Base-by-base conservation (phyloP, 345 rosid species). In the Sisymbrium altissimum region DNA sequence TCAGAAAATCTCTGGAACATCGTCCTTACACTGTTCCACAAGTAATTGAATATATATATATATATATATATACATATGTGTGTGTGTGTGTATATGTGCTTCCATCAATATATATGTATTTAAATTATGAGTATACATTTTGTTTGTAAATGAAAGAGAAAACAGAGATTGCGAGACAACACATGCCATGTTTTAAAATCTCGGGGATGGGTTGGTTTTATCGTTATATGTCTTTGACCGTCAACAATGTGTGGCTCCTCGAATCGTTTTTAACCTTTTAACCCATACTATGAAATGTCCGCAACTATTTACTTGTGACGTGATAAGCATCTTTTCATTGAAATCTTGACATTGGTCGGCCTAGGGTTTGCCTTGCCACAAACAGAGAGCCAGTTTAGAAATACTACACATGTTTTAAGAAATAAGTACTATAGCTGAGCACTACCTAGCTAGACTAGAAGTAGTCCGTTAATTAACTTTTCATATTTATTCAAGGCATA, bases 181-280 rank as follows among this genome's bases (percentile, higher is more conserved):
- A 84, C 85, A 83, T 85, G 89, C 59, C 70, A 44, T 83, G 83
- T 78, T 66, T 77, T 58, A 64, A 77, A 66, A 57, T 71, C 68
- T 58, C 33, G 49, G 68, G 80, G 49, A 71, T 71, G 80, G 77
- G 80, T 77, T 71, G 72, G 76, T 77, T 71, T 77, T 65, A 71
- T 71, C 77, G 77, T 65, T 66, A 65, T 77, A 71, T 71, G 77
- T 71, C 71, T 77, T 77, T 77, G 76, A 77, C 80, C 76, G 73
- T 77, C 80, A 77, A 77, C 80, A 71, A 71, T 71, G 76, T 71
- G 45, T 46, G 72, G 72, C 80, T 71, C 72, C 25, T 64, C 48
- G 54, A 62, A 39, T 57, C 41, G 41, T 32, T 71, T 61, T 77
- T 59, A 77, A 77, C 81, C 49, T 64, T 77, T 66, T 77, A 58